Conservation (phyloP, 2,329 filamentous ascomycete genomes). For the Neopestalotiopsis sp. region DNA sequence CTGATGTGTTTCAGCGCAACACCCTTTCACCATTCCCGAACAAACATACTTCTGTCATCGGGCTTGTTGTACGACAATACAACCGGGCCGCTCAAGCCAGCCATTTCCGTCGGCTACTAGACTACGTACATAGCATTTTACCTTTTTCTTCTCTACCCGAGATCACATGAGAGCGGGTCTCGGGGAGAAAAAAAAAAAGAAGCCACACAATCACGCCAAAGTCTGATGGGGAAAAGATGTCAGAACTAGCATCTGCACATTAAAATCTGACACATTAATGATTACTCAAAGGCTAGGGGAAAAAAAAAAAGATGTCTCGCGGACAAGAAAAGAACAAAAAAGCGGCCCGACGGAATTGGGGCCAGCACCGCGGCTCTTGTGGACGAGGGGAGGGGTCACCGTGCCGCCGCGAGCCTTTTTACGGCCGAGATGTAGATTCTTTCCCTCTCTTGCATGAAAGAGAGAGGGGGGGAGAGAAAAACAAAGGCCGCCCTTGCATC, state of each 20-base stretch:
- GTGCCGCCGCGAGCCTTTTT: constrained; percentile 10
- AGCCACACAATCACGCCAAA: background rate
- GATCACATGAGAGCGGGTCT: background rate
- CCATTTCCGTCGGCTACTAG: background rate
- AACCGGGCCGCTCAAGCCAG: background rate
- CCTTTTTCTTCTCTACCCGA: background rate
- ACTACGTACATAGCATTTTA: background rate
- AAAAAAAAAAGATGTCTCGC: no score
- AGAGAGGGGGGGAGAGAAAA: background rate
- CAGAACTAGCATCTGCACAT: no score
- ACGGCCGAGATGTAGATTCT: constrained; percentile 20
- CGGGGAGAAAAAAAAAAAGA: background rate
- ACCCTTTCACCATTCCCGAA: background rate
- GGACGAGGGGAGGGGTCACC: background rate
- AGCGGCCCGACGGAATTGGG: background rate
- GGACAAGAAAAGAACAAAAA: background rate
- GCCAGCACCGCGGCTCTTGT: no score
- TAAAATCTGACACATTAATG: no score
- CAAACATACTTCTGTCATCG: background rate
- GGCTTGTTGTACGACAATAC: background rate
- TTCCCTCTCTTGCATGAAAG: background rate
- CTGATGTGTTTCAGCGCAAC: background rate
- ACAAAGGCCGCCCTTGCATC: no score
- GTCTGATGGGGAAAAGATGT: background rate
- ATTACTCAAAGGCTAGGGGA: no score